phyloP scores from a whole-genome alignment of 768 basidiomycete species.

The Crassisporium funariophilum region DNA sequence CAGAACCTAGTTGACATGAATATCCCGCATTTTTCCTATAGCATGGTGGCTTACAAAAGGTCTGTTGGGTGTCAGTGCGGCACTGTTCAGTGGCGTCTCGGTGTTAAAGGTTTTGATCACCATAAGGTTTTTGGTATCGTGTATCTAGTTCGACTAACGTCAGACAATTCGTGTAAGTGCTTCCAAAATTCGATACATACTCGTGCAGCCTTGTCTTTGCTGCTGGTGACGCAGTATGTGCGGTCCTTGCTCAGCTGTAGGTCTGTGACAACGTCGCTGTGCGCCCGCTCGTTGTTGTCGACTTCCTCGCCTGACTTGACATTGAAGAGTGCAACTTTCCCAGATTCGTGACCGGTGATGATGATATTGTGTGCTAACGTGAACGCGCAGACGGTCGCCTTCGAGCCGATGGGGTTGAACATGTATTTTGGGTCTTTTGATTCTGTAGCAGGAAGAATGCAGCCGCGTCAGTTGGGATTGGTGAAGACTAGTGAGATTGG shows the following conservation, averaged over 20 bases:
- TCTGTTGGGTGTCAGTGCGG: constrained; percentile 77
- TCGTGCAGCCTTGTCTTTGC: constrained; percentile 96
- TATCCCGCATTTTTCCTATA: too few species aligned
- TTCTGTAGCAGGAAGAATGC: constrained; percentile 48
- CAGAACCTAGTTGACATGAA: constrained; percentile 56
- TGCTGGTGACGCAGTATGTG: constrained; percentile 94
- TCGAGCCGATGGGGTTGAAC: constrained; percentile 90
- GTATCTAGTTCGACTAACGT: constrained; percentile 53
- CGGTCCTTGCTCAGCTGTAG: constrained; percentile 88
- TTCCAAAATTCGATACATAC: constrained; percentile 43
- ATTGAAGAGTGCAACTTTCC: constrained; percentile 92
- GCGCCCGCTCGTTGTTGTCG: constrained; percentile 82
- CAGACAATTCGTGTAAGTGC: constrained; percentile 2
- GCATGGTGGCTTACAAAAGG: constrained; percentile 87
- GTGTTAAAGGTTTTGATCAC: constrained; percentile 93
- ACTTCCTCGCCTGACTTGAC: constrained; percentile 85
- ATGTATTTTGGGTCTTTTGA: constrained; percentile 70
- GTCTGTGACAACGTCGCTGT: constrained; percentile 87
- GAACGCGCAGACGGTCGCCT: constrained; percentile 96
- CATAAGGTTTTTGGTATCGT: constrained; percentile 84
- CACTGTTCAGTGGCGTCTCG: constrained; percentile 95
- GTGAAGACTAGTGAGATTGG: background rate
- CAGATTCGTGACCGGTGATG: constrained; percentile 95
- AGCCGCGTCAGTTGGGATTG: background rate
- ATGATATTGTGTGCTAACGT: constrained; percentile 76